Conservation (phyloP, 495 filamentous ascomycete species). For the Echria macrotheca region DNA sequence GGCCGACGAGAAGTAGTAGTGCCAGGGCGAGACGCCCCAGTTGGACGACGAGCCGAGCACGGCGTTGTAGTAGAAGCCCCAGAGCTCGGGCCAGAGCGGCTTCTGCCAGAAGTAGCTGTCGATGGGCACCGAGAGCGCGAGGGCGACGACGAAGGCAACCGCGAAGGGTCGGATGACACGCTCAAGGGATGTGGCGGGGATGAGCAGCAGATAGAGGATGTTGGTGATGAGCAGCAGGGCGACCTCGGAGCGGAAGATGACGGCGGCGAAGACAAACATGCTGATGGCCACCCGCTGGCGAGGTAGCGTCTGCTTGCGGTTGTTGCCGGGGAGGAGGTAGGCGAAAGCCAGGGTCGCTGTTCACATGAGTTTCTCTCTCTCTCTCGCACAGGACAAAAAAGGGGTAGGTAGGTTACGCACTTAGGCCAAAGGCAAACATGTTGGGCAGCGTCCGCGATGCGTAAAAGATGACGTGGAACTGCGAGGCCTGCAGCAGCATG, state of each 20-base stretch:
- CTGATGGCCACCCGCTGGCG: constrained; percentile 55
- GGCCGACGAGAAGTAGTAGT: constrained; percentile 76
- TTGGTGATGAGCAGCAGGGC: constrained; percentile 68
- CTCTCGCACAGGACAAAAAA: too few species aligned
- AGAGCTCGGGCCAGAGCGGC: constrained; percentile 85
- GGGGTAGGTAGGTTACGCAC: constrained; percentile 48
- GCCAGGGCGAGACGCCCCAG: constrained; percentile 83
- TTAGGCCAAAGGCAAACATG: constrained; percentile 88
- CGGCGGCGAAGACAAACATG: constrained; percentile 73
- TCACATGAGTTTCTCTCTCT: too few species aligned
- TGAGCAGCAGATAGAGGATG: constrained; percentile 51
- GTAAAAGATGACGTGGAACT: constrained; percentile 94
- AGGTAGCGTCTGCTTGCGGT: constrained; percentile 23
- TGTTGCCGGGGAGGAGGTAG: constrained; percentile 56
- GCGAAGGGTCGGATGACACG: constrained; percentile 64
- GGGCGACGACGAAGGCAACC: constrained; percentile 55
- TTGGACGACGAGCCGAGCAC: constrained; percentile 67
- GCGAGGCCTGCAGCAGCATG: constrained; percentile 69
- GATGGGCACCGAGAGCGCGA: constrained; percentile 61
- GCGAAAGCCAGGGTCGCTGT: constrained; percentile 64
- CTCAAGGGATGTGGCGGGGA: constrained; percentile 49
- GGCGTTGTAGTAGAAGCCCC: constrained; percentile 88
- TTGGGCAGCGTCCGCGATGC: constrained; percentile 90
- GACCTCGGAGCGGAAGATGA: constrained; percentile 86
- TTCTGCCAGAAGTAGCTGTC: constrained; percentile 93